phyloP scores from a whole-genome alignment of 305 asterid genomes.

The Caryopteris hybrid region DNA sequence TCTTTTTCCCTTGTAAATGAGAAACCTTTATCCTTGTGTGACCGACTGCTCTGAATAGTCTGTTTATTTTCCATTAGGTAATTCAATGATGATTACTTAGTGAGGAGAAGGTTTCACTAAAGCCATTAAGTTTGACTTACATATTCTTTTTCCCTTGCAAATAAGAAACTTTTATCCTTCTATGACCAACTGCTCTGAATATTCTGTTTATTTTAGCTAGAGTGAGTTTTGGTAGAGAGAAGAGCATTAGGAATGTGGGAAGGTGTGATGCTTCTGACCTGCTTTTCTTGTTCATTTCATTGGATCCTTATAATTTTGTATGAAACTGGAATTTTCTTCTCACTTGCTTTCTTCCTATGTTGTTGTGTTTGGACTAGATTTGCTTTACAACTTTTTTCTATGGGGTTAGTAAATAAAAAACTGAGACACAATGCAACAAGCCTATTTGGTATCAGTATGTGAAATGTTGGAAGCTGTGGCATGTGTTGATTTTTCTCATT shows the following conservation, averaged over 20 bases:
- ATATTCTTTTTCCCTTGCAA: not conserved
- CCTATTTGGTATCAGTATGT: not conserved
- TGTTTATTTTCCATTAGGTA: too few relatives aligned
- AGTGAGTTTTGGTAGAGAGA: not conserved
- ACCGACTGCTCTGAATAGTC: too few relatives aligned
- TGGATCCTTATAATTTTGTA: not conserved
- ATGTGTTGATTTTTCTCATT: not conserved
- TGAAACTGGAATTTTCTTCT: not conserved
- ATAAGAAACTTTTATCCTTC: not conserved
- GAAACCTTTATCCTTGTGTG: too few relatives aligned
- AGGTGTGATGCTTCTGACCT: not conserved
- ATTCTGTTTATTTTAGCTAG: not conserved
- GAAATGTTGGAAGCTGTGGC: not conserved
- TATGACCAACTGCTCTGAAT: not conserved
- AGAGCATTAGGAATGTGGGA: not conserved
- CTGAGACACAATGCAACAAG: not conserved
- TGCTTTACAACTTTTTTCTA: not conserved
- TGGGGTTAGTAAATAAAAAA: not conserved
- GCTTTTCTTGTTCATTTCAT: not conserved
- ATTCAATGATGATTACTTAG: not conserved
- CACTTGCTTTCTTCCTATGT: not conserved
- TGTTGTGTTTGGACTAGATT: not conserved
- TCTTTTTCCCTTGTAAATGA: too few relatives aligned
- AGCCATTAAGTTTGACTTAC: not conserved
- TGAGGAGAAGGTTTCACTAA: not conserved